Base-by-base conservation (phyloP, 257 asterid species). In the Solanum pinnatisectum region DNA sequence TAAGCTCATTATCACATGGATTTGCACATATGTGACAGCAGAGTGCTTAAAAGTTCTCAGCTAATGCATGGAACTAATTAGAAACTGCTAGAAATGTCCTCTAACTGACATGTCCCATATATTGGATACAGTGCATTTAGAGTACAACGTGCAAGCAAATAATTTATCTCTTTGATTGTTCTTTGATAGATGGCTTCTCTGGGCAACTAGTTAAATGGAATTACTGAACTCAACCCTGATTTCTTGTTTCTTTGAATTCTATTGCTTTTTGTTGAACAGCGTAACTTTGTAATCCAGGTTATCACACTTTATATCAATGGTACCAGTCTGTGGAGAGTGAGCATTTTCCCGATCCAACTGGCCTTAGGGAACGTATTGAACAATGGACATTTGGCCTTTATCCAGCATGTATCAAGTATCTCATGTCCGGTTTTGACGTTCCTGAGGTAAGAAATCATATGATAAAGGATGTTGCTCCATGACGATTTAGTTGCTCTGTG, bases 351-450 rank as follows among this genome's bases (percentile, higher is more conserved):
- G 99, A 97, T 83, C 99, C 98, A 84, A 96, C 98, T 37, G 98
- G 99, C 70, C 98, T 97, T 56, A 92, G 98, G 71, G 92, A 95
- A 37, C 96, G 98, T 84, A 95, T 97, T 8, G 99, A 97, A 89
- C 96, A 96, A 88, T 97, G 98, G 99, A 97, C 98, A n/a, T 93
- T 96, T 37, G 98, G 99, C 87, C 99, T 97, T 84, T 97, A 97
- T 89, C 99, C 99, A 78, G 98, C 99, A 25, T 97, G 99, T 93
- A 94, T 97, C 33, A 97, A 96, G 92, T 97, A 97, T 91, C 93
- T 96, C 78, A 97, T 96, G 99, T 97, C 98, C 9, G 98, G 98
- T 76, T 97, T 96, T 88, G 98, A 97, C 88, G 93, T 97, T 79
- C 99, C 99, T 6, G 98, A 97, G 98, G 99, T 95, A 83, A 65